A percentile compares a stretch with the other conserved stretches of the same genome.
Conservation (phyloP, 352 stramenopile species). For the Phytophthora meadii region DNA sequence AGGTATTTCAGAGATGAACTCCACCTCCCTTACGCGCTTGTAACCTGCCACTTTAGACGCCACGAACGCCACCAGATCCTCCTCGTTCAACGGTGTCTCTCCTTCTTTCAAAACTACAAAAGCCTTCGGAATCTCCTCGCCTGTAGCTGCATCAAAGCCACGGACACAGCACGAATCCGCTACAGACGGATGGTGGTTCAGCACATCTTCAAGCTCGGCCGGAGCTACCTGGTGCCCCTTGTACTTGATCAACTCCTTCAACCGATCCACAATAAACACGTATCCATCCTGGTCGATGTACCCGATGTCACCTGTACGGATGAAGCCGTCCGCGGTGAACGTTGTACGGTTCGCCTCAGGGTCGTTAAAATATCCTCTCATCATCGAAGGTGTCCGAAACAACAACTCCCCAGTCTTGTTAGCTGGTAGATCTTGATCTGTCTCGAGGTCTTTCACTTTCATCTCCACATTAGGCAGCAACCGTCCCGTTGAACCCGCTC, state of each 20-base stretch:
- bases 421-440: conserved; percentile 41
- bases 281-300: conserved; percentile 93
- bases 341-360: conserved; percentile 83
- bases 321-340: conserved; percentile 80
- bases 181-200: conserved; percentile 81
- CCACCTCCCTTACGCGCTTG: conserved; percentile 91
- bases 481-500: conserved; percentile 24
- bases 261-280: conserved; percentile 93
- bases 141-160: conserved; percentile 51
- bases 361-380: conserved; percentile 92
- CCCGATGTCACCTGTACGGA: conserved; percentile 91
- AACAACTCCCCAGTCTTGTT: conserved; percentile 79
- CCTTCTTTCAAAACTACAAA: conserved; percentile 87
- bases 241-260: conserved; percentile 97
- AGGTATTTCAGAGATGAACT: conserved; percentile 91
- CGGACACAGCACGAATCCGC: conserved; percentile 57
- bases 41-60: conserved; percentile 77
- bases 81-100: conserved; percentile 52
- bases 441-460: conserved; percentile 53
- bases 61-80: conserved; percentile 85
- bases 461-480: conserved; percentile 62
- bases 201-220: conserved; percentile 91
- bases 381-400: conserved; percentile 91
- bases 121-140: conserved; percentile 91
- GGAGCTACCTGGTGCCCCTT: conserved; percentile 93